These are phyloP conservation scores for Babesia sp. DNA, from an alignment of 169 alveolate species.

Conservation along the genomic window DNA sequence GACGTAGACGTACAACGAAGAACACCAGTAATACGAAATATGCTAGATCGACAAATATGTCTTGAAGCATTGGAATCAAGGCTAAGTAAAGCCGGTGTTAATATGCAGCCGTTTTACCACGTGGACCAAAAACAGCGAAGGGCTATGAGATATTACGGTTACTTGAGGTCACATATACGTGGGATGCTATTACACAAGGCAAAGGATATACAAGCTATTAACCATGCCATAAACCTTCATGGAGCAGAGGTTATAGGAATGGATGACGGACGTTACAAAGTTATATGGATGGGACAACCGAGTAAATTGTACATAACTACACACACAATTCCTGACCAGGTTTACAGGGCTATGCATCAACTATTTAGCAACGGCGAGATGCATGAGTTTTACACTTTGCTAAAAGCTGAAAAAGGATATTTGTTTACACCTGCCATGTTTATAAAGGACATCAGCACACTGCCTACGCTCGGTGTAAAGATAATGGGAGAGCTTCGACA, in stretches of 20 bases:
- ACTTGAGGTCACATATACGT: not conserved
- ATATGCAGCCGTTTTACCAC: not conserved
- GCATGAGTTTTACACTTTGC: not conserved
- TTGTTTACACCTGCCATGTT: conserved; percentile 5
- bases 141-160: not conserved
- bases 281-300: conserved; percentile 28
- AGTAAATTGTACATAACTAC: not conserved
- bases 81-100: conserved; percentile 7
- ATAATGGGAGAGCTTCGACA: not conserved
- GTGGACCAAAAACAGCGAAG: conserved; percentile 26
- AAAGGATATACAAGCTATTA: not conserved
- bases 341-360: not conserved
- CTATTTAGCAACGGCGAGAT: not conserved
- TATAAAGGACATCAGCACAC: conserved; percentile 23
- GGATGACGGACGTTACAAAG: conserved; percentile 28
- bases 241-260: conserved; percentile 33
- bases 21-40: not conserved
- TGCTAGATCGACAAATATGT: conserved; percentile 13
- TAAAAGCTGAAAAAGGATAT: conserved; percentile 6
- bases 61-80: conserved; percentile 11
- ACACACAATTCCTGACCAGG: not conserved
- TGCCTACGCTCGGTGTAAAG: not conserved
- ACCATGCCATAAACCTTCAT: not conserved
- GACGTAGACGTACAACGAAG: no score
- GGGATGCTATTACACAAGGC: not conserved